Percentiles rank a stretch among this genome's conserved stretches.
Evolutionary conservation across 805 yeast genomes (phyloP).

Genomic region (Komagataella phaffii): DNA sequence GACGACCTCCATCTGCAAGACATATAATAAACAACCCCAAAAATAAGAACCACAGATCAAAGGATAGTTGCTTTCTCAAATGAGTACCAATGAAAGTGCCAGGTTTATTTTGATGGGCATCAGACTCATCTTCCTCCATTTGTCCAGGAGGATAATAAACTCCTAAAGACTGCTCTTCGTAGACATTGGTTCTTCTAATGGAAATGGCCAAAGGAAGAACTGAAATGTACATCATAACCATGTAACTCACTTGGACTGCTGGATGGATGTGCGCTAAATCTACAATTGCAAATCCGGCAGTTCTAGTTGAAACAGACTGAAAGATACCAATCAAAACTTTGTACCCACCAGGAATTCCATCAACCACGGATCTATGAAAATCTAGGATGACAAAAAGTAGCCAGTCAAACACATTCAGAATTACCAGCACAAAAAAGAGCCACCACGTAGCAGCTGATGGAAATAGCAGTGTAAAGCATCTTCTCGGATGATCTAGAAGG

Average conservation of each 20-base stretch:
- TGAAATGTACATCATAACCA: constrained; percentile 97
- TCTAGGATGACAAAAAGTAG: constrained; percentile 73
- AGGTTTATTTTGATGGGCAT: constrained; percentile 23
- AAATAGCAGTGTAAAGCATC: constrained; percentile 87
- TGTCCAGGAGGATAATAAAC: constrained; percentile 31
- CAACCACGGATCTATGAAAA: constrained; percentile 35
- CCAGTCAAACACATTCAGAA: constrained; percentile 66
- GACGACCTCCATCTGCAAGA: constrained; percentile 64
- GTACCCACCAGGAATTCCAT: constrained; percentile 48
- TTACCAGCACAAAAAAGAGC: constrained; percentile 64
- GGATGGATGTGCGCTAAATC: constrained; percentile 66
- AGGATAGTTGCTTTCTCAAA: constrained; percentile 81
- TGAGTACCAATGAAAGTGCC: constrained; percentile 69
- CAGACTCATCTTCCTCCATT: constrained; percentile 20
- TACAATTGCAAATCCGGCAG: constrained; percentile 80
- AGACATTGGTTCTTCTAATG: constrained; percentile 91
- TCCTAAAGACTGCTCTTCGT: constrained; percentile 96
- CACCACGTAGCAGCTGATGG: constrained; percentile 95
- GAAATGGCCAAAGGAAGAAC: constrained; percentile 94
- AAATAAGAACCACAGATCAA: constrained; percentile 89
- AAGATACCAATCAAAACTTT: constrained; percentile 72
- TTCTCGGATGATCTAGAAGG: constrained; percentile 87
- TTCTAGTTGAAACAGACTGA: constrained; percentile 87
- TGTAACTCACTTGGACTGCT: constrained; percentile 84
- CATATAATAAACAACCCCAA: constrained; percentile 79